Conservation (phyloP, 2,329 filamentous ascomycete genomes). For the Trichoderma afroharzianum region DNA sequence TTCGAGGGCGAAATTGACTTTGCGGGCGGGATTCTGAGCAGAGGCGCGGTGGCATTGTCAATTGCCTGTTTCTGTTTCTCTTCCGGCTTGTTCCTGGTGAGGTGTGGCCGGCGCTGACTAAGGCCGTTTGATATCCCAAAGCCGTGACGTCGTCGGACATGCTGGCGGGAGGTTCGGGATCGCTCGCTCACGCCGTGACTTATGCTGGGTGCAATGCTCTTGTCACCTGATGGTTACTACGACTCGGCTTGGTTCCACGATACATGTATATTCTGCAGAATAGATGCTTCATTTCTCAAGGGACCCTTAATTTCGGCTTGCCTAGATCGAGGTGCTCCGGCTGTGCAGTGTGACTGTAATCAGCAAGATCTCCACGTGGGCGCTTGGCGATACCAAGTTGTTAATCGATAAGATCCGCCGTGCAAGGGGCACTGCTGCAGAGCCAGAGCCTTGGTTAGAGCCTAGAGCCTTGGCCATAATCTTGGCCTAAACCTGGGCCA, state of each 20-base stretch:
- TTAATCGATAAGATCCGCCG: neutral
- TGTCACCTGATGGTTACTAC: neutral
- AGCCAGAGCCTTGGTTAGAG: neutral
- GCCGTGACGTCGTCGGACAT: neutral
- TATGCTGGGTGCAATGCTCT: neutral
- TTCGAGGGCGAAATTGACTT: neutral
- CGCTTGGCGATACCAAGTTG: neutral
- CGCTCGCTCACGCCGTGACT: constrained; percentile 1
- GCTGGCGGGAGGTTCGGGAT: constrained; percentile 4
- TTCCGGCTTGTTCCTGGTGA: neutral
- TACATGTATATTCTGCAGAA: neutral
- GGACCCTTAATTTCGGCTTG: neutral
- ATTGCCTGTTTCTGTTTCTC: neutral
- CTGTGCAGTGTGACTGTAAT: neutral
- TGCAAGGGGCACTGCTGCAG: neutral
- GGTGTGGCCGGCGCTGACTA: neutral
- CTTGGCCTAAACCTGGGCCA: neutral
- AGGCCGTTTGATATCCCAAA: neutral
- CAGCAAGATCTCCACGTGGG: neutral
- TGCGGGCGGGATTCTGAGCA: neutral
- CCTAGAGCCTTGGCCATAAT: neutral
- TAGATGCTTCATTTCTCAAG: neutral
- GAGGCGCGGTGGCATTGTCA: neutral
- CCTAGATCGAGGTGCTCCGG: neutral
- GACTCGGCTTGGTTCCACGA: neutral